Evolutionary conservation across 768 basidiomycete species (phyloP), one percentile per base, ranked within the genome.

Genomic region (Collybia mongolica): DNA sequence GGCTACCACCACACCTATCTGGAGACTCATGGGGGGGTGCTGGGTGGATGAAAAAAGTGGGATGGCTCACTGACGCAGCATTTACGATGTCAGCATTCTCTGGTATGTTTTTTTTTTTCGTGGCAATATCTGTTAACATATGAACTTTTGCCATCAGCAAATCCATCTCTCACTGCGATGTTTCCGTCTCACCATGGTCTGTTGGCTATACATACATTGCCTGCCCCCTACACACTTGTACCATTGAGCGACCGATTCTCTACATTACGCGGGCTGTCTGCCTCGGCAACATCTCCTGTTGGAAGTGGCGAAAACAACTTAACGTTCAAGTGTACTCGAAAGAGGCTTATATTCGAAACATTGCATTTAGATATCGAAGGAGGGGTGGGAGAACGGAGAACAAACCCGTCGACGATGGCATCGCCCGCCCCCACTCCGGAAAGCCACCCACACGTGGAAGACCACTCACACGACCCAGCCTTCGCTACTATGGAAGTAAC

Each of bases 261-360:
- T 5, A 76, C 81, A 5, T 75, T 99, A 39, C 86, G 96, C 9
- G 94, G 93, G 11, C 72, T 96, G 42, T 80, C 80, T 39, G 77
- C 80, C 1, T 76, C 81, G 19, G 70, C 75, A 15, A 69, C 64
- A 29, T 70, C 71, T 2, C 71, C 70, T 11, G 77, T 79, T 6
- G 86, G 84, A 0, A 83, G 83, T n/a, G 90, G 94, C 6, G 95
- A 98, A 65, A 98, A 98, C 69, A 98, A 98, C 60, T 77, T 99
- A 6, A 93, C 89, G 11, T 99, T 98, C 78, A 90, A 86, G 64
- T 89, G 91, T 61, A 97, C 86, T 60, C 76, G 95, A 58, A 93
- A 90, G 63, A 74, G 93, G 44, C 76, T 98, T 49, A 72, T 95
- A 18, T 82, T 98, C 58, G 96, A 98, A 72, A 98, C 93, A 20